Base-by-base conservation (phyloP, 2,329 filamentous ascomycete species). In the Pseudogymnoascus sp. region DNA sequence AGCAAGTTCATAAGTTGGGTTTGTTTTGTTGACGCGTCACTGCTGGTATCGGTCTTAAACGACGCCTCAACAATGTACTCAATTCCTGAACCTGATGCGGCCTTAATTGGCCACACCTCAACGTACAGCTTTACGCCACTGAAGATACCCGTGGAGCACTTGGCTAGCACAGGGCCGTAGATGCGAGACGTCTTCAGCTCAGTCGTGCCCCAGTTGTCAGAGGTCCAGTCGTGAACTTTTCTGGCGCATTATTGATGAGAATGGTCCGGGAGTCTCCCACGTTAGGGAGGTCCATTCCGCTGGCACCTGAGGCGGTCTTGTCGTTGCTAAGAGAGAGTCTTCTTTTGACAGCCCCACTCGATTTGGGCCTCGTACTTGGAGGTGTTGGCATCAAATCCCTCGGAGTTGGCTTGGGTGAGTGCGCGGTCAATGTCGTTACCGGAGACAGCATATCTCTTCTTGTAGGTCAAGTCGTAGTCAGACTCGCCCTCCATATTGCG, bases 391-490 rank as follows among this genome's bases (percentile, higher is more conserved):
- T 74, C 71, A 64, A 75, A 76, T 37, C 73, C 74, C 25, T 76
- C 72, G 1, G 65, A 63, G 33, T 70, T 69, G 47, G 74, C 74
- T 14, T 64, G 67, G 23, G 64, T 71, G 23, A 75, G 69, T 28
- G 72, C 69, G 38, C 66, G 69, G 40, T 72, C 66, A 64, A 75
- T 71, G 33, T 73, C 66, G 38, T 66, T 69, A 38, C 66, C 66
- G 18, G 47, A 63, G 60, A 75, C 70, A 18, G 67, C 28, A 66
- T 75, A 75, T 14, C 75, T 71, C 67, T 74, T 75, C 68, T 77
- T 77, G 68, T 75, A 77, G 4, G 74, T 77, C n/a, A 76, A 66
- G 67, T 76, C 75, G 56, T 75, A 73, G 16, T 70, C 68, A 42
- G 63, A 62, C 38, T 73, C 67, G 59, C 67, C 69, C 65, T 76